Percentiles rank a stretch among this genome's conserved stretches.
Conservation (phyloP, 148 eudicot genomes). For the Rhododendron henanense region DNA sequence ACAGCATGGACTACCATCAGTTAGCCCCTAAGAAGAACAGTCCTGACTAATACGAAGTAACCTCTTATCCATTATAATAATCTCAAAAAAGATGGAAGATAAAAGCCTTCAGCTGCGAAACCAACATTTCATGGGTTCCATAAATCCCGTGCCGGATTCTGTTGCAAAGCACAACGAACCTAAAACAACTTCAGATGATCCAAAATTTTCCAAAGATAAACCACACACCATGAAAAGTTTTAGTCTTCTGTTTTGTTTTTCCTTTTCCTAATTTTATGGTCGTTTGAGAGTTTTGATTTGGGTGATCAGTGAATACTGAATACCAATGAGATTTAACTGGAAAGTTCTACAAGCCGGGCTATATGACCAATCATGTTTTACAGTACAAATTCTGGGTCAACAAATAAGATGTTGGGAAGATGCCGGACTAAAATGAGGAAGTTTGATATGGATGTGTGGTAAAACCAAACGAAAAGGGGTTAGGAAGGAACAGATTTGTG, state of each 20-base stretch:
- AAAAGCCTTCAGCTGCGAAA: neutral
- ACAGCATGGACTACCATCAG: neutral
- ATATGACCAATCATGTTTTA: neutral
- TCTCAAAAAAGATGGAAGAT: neutral
- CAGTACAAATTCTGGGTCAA: neutral
- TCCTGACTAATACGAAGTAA: neutral
- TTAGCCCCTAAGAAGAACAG: neutral
- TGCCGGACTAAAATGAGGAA: neutral
- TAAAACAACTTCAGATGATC: neutral
- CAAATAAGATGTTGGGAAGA: neutral
- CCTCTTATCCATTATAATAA: neutral
- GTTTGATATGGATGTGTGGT: neutral
- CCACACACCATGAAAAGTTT: neutral
- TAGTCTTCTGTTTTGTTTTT: neutral
- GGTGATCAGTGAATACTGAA: neutral
- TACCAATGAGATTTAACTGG: neutral
- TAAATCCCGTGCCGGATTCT: neutral
- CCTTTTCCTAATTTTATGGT: neutral
- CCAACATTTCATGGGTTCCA: neutral
- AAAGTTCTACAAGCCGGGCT: neutral
- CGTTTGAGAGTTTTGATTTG: neutral
- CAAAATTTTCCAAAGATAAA: neutral
- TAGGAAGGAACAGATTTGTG: neutral
- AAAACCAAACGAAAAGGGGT: neutral
- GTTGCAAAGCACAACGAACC: neutral